A percentile compares a stretch with the other conserved stretches of the same genome.
Conservation (phyloP, 2,329 filamentous ascomycete genomes). For the Pezicula radicicola region DNA sequence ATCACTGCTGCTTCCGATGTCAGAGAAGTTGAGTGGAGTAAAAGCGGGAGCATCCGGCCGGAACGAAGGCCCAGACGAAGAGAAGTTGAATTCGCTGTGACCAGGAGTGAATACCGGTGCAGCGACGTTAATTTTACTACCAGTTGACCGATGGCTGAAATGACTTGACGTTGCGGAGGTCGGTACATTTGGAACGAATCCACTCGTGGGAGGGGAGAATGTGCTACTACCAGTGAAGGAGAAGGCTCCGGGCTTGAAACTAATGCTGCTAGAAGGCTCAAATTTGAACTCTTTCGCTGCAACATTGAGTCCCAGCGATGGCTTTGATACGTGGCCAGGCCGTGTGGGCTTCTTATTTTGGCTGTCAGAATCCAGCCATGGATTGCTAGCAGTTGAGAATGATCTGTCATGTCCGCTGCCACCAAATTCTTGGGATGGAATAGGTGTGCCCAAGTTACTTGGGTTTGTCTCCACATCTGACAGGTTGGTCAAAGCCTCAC, state of each 20-base stretch:
- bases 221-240: conserved; percentile 41
- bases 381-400: conserved; percentile 57
- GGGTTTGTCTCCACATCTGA: conserved; percentile 73
- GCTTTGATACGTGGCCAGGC: conserved; percentile 63
- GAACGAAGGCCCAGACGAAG: conserved; percentile 63
- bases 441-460: conserved; percentile 66
- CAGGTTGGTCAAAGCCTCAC: conserved; percentile 39
- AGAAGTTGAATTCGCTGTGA: conserved; percentile 65
- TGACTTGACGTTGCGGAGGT: conserved; percentile 32
- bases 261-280: conserved; percentile 38
- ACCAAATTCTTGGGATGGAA: conserved; percentile 46
- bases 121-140: conserved; percentile 60
- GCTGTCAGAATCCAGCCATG: conserved; percentile 54
- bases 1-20: conserved; percentile 46
- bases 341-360: conserved; percentile 35
- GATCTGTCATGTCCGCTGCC: conserved; percentile 49
- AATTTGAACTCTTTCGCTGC: conserved; percentile 88
- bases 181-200: conserved; percentile 20
- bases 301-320: conserved; percentile 79
- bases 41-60: conserved; percentile 76
- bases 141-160: conserved; percentile 23
- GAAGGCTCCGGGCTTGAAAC: conserved; percentile 49
- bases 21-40: conserved; percentile 54
- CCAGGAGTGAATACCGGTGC: conserved; percentile 71
- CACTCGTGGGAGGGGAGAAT: conserved; percentile 43